A percentile compares a stretch with the other conserved stretches of the same genome.
Evolutionary conservation across 305 asterid species (phyloP).

Genomic region (Rubia peregrina): DNA sequence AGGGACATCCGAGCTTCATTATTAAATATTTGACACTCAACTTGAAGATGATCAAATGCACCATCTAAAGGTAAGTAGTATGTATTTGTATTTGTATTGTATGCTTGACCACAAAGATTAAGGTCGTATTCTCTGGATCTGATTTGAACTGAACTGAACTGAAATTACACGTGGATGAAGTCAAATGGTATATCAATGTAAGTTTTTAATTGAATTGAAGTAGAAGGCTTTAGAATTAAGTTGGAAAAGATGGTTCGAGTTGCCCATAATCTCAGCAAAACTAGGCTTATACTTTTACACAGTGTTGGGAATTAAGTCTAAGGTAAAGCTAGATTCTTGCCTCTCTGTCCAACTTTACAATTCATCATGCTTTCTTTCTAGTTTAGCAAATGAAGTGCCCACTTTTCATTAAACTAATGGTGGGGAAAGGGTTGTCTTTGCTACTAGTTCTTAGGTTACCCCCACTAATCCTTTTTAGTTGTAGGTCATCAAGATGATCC

Average conservation of each 20-base stretch:
- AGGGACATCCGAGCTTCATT: constrained; percentile 21
- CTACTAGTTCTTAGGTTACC: constrained; percentile 10
- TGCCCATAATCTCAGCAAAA: neutral
- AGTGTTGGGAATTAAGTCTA: neutral
- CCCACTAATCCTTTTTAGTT: constrained; percentile 7
- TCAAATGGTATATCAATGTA: too few species aligned
- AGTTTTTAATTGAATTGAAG: too few species aligned
- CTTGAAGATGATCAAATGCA: constrained; percentile 19
- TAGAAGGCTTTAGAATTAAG: too few species aligned
- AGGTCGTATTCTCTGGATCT: neutral
- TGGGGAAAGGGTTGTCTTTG: neutral
- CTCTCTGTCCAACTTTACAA: constrained; percentile 11
- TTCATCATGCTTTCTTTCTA: constrained; percentile 14
- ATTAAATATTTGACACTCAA: constrained; percentile 22
- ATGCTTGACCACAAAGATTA: constrained; percentile 9
- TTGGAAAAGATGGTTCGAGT: neutral
- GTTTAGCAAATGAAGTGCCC: constrained; percentile 18
- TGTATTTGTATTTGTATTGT: neutral
- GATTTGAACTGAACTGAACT: too few species aligned
- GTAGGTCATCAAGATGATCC: constrained; percentile 10
- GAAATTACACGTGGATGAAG: too few species aligned
- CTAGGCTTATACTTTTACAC: constrained; percentile 4
- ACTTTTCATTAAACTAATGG: constrained; percentile 17
- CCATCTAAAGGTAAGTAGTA: constrained; percentile 10
- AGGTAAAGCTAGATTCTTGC: constrained; percentile 17